Conservation (phyloP, 1,139 yeast species). For the Spathaspora jeffriesii region DNA sequence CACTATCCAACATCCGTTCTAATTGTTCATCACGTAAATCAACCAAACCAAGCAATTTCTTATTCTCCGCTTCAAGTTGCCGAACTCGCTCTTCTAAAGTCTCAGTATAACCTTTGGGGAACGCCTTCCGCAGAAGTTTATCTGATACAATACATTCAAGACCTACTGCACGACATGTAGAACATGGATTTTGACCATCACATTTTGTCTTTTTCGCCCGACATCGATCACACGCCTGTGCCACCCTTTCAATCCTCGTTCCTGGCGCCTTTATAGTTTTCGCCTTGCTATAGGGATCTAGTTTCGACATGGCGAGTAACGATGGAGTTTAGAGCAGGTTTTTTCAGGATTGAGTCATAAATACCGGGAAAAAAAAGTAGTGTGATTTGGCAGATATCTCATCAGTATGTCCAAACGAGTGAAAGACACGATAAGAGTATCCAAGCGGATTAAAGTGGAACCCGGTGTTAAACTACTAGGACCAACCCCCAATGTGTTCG, state of each 20-base stretch:
- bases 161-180: constrained; percentile 44
- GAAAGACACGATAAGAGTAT: background rate
- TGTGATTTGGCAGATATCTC: background rate
- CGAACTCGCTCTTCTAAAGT: constrained; percentile 47
- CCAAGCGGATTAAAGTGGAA: constrained; percentile 2
- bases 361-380: background rate
- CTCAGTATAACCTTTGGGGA: constrained; percentile 53
- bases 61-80: constrained; percentile 46
- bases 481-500: constrained; percentile 16
- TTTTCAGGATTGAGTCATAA: background rate
- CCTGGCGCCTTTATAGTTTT: constrained; percentile 70
- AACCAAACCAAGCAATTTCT: constrained; percentile 46
- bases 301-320: constrained; percentile 9
- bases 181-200: constrained; percentile 63
- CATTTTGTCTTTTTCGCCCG: constrained; percentile 78
- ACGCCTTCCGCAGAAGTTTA: constrained; percentile 43
- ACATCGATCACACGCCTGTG: constrained; percentile 89
- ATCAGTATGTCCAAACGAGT: background rate
- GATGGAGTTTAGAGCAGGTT: background rate
- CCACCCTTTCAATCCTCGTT: constrained; percentile 55
- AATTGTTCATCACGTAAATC: constrained; percentile 66
- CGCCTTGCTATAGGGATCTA: constrained; percentile 18
- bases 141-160: constrained; percentile 48
- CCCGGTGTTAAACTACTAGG: too few relatives aligned
- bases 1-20: constrained; percentile 12